Conservation (phyloP, 768 basidiomycete genomes). For the Calocybe indica region DNA sequence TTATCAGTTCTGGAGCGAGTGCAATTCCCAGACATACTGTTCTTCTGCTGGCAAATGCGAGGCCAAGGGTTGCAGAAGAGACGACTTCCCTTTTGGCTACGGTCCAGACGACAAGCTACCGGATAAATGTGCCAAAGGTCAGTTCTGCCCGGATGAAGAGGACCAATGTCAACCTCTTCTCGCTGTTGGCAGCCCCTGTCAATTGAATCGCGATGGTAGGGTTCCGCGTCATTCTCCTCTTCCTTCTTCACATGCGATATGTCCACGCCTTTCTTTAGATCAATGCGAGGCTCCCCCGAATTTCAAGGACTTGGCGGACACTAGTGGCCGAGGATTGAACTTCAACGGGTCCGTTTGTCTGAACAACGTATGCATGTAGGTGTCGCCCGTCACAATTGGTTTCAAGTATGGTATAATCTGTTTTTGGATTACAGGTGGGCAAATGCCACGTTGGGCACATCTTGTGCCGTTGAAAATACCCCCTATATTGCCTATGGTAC, state of each 20-base stretch:
- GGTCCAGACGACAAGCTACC: slow-evolving; percentile 40
- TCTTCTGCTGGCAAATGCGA: slow-evolving; percentile 48
- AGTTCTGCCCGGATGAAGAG: slow-evolving; percentile 85
- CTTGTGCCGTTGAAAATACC: slow-evolving; percentile 74
- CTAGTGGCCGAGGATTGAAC: slow-evolving; percentile 61
- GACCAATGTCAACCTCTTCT: slow-evolving; percentile 59
- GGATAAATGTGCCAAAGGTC: slow-evolving; percentile 47
- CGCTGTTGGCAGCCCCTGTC: slow-evolving; percentile 62
- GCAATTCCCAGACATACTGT: slow-evolving; percentile 68
- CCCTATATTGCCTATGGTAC: slow-evolving; percentile 66
- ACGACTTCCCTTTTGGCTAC: slow-evolving; percentile 76
- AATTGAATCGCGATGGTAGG: slow-evolving; percentile 81
- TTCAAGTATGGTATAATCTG: slow-evolving; percentile 1
- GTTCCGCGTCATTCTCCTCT: slow-evolving; percentile 10
- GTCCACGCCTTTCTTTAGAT: slow-evolving; percentile 39
- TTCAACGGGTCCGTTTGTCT: slow-evolving; percentile 82
- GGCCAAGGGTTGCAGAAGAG: slow-evolving; percentile 64
- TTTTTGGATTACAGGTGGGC: slow-evolving; percentile 52
- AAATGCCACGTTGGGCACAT: slow-evolving; percentile 58
- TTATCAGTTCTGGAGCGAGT: slow-evolving; percentile 77
- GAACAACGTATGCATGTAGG: slow-evolving; percentile 78
- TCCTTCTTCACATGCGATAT: background rate
- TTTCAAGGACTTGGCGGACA: slow-evolving; percentile 55
- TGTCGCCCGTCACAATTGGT: slow-evolving; percentile 7
- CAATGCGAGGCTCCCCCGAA: slow-evolving; percentile 72